Conservation (phyloP, 176 grass and related monocot genomes). For the Eleusine coracana region DNA sequence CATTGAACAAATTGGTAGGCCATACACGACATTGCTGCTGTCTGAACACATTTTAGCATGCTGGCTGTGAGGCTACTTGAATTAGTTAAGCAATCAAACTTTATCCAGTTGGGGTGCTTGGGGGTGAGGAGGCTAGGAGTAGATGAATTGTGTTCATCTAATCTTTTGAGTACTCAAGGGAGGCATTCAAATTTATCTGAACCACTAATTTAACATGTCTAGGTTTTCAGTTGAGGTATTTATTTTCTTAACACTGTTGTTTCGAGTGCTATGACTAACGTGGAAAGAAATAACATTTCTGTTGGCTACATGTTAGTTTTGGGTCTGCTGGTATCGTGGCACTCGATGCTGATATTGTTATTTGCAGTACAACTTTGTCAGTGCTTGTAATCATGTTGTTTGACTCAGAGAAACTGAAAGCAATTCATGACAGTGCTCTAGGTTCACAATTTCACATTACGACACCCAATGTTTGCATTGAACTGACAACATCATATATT, state of each 20-base stretch:
- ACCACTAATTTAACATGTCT: not conserved
- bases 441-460: not conserved
- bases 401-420: not conserved
- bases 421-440: not conserved
- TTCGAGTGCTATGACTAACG: conserved; percentile 10
- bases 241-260: not conserved
- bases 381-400: not conserved
- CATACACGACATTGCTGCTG: not conserved
- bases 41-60: conserved; percentile 18
- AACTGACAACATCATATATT: not conserved
- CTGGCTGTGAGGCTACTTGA: conserved; percentile 29
- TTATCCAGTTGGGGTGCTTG: conserved; percentile 31
- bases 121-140: not conserved
- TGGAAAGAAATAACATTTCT: conserved; percentile 10
- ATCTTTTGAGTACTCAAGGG: not conserved
- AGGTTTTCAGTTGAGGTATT: conserved; percentile 4
- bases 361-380: not conserved
- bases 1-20: conserved; percentile 4
- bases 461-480: conserved; percentile 7
- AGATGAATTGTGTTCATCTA: conserved; percentile 23
- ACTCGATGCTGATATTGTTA: conserved; percentile 1
- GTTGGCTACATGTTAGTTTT: not conserved
- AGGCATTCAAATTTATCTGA: not conserved
- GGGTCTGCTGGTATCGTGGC: not conserved
- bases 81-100: conserved; percentile 14